Base-by-base conservation (phyloP, 225 moss, liverwort and hornwort species). In the Sphagnum tenellum region DNA sequence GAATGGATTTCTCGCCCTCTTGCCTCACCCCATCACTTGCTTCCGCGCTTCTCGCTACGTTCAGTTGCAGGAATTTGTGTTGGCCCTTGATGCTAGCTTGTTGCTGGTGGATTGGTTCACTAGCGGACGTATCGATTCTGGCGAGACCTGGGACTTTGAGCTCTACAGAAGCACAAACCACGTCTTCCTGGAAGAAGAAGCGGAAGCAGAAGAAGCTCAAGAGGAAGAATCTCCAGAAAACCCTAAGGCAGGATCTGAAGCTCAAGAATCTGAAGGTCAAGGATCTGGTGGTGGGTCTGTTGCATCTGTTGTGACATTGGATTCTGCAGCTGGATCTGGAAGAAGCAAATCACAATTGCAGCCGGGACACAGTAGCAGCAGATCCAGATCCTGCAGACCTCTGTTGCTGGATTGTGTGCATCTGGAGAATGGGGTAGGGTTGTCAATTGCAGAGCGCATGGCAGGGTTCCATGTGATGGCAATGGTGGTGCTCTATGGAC, bases 71-170 rank as follows among this genome's bases (percentile, higher is more conserved):
- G 90, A 86, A 48, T 90, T 93, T 50, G 72, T 85, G 68, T 77
- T 93, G 51, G 80, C 82, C 55, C 63, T 74, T 3, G 84, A 87
- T 13, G 79, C 83, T 7, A 93, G 85, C 72, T 46, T 98, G 46
- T 76, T 98, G 55, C 82, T 98, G 52, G 85, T 98, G 58, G 98
- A 98, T 68, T 93, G 98, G 98, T 71, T 98, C 79, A 89, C 90
- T 7, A 86, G 93, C 56, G 98, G 93, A n/a, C 83, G 90, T 51
- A 69, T 88, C 48, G 87, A 87, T 46, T 83, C 85, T 45, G 89
- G 87, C 12, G 93, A 98, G 81, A 75, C 71, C 52, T 98, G 93
- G 98, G 74, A 60, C 51, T 98, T 98, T 46, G 89, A 81, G 48
- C 60, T 68, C 55, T 98, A 93, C 80, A 90, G 77, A 54, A 93